These are phyloP conservation scores for Xylaria sp. DNA, from an alignment of 495 filamentous ascomycete species.

Conservation along the genomic window DNA sequence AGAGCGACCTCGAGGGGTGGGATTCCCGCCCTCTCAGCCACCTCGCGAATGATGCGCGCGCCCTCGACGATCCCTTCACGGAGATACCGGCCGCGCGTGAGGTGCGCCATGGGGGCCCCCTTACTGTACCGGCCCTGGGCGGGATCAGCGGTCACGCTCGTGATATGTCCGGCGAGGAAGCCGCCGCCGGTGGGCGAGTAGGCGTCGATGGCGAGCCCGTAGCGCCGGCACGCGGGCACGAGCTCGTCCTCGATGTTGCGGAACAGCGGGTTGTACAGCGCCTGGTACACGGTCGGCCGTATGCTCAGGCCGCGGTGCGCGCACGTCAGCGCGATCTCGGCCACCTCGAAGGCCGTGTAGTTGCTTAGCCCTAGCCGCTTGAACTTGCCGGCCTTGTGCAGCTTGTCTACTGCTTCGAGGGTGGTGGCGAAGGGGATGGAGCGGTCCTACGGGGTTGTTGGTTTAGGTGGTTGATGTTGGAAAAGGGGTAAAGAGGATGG, in stretches of 20 bases:
- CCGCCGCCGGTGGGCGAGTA: constrained; percentile 84
- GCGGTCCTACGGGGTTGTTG: constrained; percentile 55
- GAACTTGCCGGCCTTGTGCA: constrained; percentile 83
- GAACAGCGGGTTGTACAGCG: constrained; percentile 67
- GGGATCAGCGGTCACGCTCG: constrained; percentile 60
- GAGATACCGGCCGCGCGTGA: constrained; percentile 77
- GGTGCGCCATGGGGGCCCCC: constrained; percentile 52
- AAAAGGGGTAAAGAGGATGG: background rate
- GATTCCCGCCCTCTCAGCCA: constrained; percentile 69
- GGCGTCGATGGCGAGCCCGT: constrained; percentile 77
- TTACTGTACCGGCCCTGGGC: constrained; percentile 67
- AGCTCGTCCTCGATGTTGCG: constrained; percentile 78
- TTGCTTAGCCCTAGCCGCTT: constrained; percentile 76
- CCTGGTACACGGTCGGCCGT: constrained; percentile 69
- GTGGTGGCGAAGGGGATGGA: constrained; percentile 74
- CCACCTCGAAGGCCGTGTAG: constrained; percentile 83
- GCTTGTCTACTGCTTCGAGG: constrained; percentile 69
- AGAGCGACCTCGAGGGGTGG: constrained; percentile 76
- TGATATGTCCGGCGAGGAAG: constrained; percentile 69
- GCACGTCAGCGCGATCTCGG: constrained; percentile 78
- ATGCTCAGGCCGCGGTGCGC: constrained; percentile 68
- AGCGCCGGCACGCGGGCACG: constrained; percentile 74
- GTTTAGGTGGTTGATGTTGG: background rate
- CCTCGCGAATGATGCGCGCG: constrained; percentile 69
- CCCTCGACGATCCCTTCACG: constrained; percentile 75